Percentiles rank a stretch among this genome's conserved stretches.
These are phyloP conservation scores for Diaporthe helianthi DNA, from an alignment of 2,329 filamentous ascomycete species.

Conservation along the genomic window DNA sequence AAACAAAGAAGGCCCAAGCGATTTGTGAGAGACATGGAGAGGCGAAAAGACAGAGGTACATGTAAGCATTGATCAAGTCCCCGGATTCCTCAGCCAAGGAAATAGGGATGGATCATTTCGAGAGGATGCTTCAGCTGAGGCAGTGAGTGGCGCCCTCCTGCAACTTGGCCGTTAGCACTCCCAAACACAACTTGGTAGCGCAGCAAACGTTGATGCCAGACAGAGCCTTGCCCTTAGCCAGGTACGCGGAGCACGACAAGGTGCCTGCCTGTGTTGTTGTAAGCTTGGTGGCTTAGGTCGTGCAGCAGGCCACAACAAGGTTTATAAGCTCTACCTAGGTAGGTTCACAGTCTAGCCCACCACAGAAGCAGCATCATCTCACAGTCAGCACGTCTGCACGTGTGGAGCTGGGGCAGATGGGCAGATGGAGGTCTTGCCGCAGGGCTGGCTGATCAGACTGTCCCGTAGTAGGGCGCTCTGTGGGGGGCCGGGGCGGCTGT, in stretches of 20 bases:
- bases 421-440: conserved; percentile 21
- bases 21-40: neutral
- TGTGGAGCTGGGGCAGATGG: neutral
- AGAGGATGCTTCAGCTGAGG: conserved; percentile 16
- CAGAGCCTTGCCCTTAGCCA: neutral
- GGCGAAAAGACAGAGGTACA: neutral
- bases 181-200: neutral
- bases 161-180: neutral
- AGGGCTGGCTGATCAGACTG: conserved; percentile 26
- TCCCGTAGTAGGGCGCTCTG: conserved; percentile 15
- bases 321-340: too few species aligned
- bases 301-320: neutral
- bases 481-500: conserved; percentile 15
- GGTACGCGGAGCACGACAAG: too few species aligned
- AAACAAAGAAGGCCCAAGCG: neutral
- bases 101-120: conserved; percentile 21
- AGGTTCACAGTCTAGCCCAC: neutral
- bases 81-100: conserved; percentile 25
- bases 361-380: neutral
- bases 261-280: neutral
- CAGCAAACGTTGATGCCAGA: neutral
- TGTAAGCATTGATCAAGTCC: conserved; percentile 22
- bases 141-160: conserved; percentile 16
- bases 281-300: neutral
- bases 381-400: neutral